Percentiles rank a stretch among this genome's conserved stretches.
phyloP scores from a whole-genome alignment of 179 eudicot species.

The Beta macrorhiza region DNA sequence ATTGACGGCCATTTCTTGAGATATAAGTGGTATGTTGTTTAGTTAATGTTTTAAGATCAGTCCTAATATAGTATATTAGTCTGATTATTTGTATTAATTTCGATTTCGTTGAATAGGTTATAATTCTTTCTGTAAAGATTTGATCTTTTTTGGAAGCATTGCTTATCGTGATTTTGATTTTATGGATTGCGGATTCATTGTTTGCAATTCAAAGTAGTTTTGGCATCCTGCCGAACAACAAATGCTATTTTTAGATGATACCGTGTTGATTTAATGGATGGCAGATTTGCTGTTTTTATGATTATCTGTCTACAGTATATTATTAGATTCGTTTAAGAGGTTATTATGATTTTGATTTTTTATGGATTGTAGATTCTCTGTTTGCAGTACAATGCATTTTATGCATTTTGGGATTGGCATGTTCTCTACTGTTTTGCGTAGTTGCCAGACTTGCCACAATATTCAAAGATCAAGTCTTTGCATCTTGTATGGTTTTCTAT shows the following conservation, averaged over 20 bases:
- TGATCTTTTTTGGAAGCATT: neutral
- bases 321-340: no score
- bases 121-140: neutral
- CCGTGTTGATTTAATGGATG: neutral
- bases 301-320: neutral
- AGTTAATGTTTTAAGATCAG: neutral
- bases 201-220: neutral
- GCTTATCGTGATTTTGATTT: neutral
- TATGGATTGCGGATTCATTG: neutral
- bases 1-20: conserved; percentile 77
- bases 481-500: no score
- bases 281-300: neutral
- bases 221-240: neutral
- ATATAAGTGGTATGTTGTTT: conserved; percentile 72
- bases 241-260: neutral
- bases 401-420: no score
- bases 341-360: no score
- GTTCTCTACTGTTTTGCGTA: no score
- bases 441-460: no score
- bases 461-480: no score
- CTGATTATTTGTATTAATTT: neutral
- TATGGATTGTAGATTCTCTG: no score
- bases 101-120: neutral
- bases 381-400: no score
- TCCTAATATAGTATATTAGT: neutral